These are phyloP conservation scores for Aurifilum marmelostoma DNA, from an alignment of 2,329 filamentous ascomycete species.

Conservation along the genomic window DNA sequence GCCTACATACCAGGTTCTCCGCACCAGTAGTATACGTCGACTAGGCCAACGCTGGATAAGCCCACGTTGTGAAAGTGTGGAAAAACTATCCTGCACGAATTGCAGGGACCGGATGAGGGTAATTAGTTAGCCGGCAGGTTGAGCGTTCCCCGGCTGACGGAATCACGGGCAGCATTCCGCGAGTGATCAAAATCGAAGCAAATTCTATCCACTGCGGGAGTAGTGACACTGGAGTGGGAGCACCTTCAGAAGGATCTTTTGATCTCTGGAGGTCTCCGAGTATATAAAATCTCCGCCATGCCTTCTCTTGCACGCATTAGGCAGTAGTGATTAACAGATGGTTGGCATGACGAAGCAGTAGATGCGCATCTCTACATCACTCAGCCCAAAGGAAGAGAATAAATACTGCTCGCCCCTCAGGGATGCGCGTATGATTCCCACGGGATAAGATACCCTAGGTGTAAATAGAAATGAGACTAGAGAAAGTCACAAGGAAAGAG, in stretches of 20 bases:
- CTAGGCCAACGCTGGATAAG: constrained; percentile 22
- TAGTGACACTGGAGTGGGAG: no score
- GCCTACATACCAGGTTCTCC: constrained; percentile 25
- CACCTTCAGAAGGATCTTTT: background rate
- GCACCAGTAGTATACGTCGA: constrained; percentile 10
- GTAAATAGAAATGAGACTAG: no score
- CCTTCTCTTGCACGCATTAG: background rate
- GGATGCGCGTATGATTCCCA: background rate
- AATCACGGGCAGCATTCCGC: constrained; percentile 18
- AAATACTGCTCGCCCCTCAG: background rate
- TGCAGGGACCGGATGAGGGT: background rate
- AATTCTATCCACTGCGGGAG: background rate
- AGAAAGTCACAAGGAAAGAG: background rate
- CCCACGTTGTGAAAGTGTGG: constrained; percentile 14
- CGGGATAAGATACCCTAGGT: no score
- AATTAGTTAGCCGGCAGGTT: background rate
- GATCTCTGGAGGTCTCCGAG: background rate
- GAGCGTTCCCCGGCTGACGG: constrained; percentile 8
- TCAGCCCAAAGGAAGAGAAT: background rate
- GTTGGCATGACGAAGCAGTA: background rate
- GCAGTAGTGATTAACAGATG: background rate
- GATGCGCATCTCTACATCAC: background rate
- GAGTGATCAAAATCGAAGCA: background rate
- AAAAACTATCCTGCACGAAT: constrained; percentile 29
- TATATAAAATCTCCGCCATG: background rate